Base-by-base conservation (phyloP, 208 protist species). In the Leishmania tarentolae region DNA sequence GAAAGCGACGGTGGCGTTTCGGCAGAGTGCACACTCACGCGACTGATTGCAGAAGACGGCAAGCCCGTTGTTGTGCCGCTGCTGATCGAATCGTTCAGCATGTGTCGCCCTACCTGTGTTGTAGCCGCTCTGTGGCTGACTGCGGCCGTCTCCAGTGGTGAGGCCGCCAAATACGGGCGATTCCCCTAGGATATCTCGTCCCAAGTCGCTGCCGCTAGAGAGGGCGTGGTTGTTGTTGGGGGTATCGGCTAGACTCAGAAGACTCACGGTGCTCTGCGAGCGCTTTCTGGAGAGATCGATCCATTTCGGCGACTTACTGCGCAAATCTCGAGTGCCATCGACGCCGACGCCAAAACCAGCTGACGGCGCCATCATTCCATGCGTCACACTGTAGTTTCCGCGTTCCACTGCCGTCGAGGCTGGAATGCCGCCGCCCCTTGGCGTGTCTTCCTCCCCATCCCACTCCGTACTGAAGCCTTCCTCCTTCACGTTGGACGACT, bases 11-110 rank as follows among this genome's bases (percentile, higher is more conserved):
- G 78, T 84, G 66, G 85, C 40, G 61, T 61, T 84, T n/a, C 82
- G 83, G 69, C 91, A 95, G 65, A 82, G 75, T 46, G 73, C 76
- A 65, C 91, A 95, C 84, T 91, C 91, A 50, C 88, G 76, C 31
- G 83, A 84, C 44, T 81, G 75, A 70, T 88, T 88, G 52, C 40
- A 85, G 69, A 95, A 95, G 9, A 76, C 83, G 1, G 88, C 88
- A 40, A 92, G 81, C 37, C 81, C 81, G 76, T 84, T 75, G 76
- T 47, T n/a, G 42, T 46, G 59, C 28, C 44, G 42, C 59, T 50
- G 61, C 56, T 76, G 71, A 35, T 81, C 53, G 4, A 73, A 69
- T 35, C 76, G 66, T 31, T 71, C 52, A n/a, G 19, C 47, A 37
- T 17, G 42, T 24, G 44, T 24, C 15, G 56, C 59, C 63, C 56